phyloP scores from a whole-genome alignment of 306 rosid species.

The Malus fusca region DNA sequence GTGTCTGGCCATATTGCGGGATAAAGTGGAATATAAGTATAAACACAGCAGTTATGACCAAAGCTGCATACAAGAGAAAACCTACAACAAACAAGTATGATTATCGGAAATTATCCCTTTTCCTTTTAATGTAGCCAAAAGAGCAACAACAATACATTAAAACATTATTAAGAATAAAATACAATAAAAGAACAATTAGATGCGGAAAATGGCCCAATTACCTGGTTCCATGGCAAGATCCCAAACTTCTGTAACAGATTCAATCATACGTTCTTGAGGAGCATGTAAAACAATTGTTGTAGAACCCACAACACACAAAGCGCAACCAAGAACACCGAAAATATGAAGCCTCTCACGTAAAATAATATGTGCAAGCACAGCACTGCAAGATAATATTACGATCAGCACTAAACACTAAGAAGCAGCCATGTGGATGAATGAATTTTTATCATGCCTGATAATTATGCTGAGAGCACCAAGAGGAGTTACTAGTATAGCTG shows the following conservation, averaged over 20 bases:
- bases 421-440: constrained; percentile 11
- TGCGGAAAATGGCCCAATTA: constrained; percentile 19
- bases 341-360: constrained; percentile 83
- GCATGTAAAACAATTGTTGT: constrained; percentile 96
- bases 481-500: constrained; percentile 96
- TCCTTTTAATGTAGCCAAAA: not conserved
- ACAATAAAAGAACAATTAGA: not conserved
- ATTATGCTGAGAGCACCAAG: constrained; percentile 99
- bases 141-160: not conserved
- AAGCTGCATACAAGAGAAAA: constrained; percentile 74
- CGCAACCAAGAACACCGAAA: constrained; percentile 95
- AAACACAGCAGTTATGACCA: constrained; percentile 66
- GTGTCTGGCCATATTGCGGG: constrained; percentile 96
- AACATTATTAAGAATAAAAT: not conserved
- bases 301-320: constrained; percentile 95
- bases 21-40: constrained; percentile 72
- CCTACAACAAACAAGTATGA: constrained; percentile 41
- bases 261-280: constrained; percentile 87
- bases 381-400: constrained; percentile 56
- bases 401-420: constrained; percentile 35
- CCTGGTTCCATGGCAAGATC: constrained; percentile 99
- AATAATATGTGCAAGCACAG: constrained; percentile 93
- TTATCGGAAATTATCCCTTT: not conserved
- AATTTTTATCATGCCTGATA: constrained; percentile 65
- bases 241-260: constrained; percentile 93